A percentile compares a stretch with the other conserved stretches of the same genome.
Conservation (phyloP, 2,329 filamentous ascomycete species). For the Colletotrichum magnum region DNA sequence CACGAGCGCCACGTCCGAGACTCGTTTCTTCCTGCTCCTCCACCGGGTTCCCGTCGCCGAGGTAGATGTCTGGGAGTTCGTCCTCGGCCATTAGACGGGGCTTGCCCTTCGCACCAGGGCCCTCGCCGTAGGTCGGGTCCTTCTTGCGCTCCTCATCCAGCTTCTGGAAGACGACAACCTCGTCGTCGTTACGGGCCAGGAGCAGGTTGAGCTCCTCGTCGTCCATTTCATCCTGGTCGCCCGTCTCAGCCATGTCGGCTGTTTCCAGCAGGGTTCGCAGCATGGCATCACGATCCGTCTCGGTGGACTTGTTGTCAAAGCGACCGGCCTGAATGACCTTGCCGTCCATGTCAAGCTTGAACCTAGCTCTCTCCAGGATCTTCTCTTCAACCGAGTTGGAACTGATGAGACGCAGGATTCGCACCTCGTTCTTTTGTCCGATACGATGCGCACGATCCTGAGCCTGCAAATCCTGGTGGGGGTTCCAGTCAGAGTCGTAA, state of each 20-base stretch:
- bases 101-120: slow-evolving; percentile 71
- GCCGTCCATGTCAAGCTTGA: slow-evolving; percentile 99
- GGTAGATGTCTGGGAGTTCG: slow-evolving; percentile 94
- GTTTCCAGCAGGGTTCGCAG: slow-evolving; percentile 92
- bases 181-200: slow-evolving; percentile 88
- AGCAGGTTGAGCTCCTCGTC: slow-evolving; percentile 97
- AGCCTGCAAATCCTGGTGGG: slow-evolving; percentile 98
- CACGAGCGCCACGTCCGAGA: slow-evolving; percentile 90
- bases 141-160: slow-evolving; percentile 83
- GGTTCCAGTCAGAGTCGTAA: slow-evolving; percentile 99
- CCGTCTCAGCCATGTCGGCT: slow-evolving; percentile 76
- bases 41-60: slow-evolving; percentile 86
- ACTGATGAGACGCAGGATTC: slow-evolving; percentile 94
- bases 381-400: slow-evolving; percentile 99
- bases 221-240: slow-evolving; percentile 96
- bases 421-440: slow-evolving; percentile 98
- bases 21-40: slow-evolving; percentile 82
- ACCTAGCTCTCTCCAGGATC: slow-evolving; percentile 95
- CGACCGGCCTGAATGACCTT: slow-evolving; percentile 99
- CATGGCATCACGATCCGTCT: slow-evolving; percentile 98
- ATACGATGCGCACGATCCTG: slow-evolving; percentile 99
- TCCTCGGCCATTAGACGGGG: slow-evolving; percentile 88
- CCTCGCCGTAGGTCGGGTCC: slow-evolving; percentile 79
- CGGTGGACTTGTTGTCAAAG: slow-evolving; percentile 99
- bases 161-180: slow-evolving; percentile 83